Evolutionary conservation across 768 basidiomycete species (phyloP), one percentile per base, ranked within the genome.

Genomic region (Piloderma croceum): DNA sequence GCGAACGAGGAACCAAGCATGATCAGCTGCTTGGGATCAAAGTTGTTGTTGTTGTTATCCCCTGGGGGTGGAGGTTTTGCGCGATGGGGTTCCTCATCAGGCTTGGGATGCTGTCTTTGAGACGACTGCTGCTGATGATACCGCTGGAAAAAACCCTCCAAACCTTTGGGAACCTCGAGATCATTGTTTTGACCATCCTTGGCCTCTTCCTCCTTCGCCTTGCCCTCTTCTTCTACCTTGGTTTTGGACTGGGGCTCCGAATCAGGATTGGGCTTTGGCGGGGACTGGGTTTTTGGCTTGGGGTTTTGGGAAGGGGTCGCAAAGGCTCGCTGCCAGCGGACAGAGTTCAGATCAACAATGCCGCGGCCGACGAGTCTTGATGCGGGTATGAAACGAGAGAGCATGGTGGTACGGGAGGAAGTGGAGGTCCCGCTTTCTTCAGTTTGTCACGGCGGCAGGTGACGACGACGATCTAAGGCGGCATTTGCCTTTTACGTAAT

Each of bases 71-170:
- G 76, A 17, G 68, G 62, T 33, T 69, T 70, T 40, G 65, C 56
- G 36, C 71, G 67, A n/a, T n/a, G n/a, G 11, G 65, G 57, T 27
- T 67, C 56, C 38, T 60, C 58, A 4, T 61, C 55, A 5, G 61
- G 52, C 12, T 23, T 68, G 62, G 6, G 54, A 46, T 34, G 58
- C 33, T 54, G 65, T 62, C 50, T 60, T 41, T 63, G 65, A 39
- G 67, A 62, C 1, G 65, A 61, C 20, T 60, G 58, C 51, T 64
- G 62, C 45, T 61, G 62, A 11, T 70, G 68, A 41, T 79, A 79
- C 43, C 81, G 82, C 57, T 80, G 73, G 64, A 88, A 88, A 56
- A 88, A 88, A 34, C 85, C 84, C 48, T 87, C 85, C 20, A 88
- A 73, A 20, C 69, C 80, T 52, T 77, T 83, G 31, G 82, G 76